These are phyloP conservation scores for Emmonsia crescens DNA, from an alignment of 2,329 filamentous ascomycete species.

Conservation along the genomic window DNA sequence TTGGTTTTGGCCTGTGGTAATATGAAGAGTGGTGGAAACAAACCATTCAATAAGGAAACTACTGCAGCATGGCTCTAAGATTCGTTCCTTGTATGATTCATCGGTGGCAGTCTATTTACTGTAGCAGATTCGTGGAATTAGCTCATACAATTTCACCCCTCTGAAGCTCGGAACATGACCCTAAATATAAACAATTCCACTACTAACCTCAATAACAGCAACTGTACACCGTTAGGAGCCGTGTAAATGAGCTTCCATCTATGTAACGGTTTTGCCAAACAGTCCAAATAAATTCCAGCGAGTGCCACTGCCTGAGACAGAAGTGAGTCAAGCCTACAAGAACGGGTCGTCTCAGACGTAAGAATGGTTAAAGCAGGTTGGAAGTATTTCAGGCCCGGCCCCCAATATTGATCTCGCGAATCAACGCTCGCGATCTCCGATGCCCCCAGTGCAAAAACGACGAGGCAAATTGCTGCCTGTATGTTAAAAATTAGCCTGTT, in stretches of 20 bases:
- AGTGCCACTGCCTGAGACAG: constrained; percentile 23
- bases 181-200: neutral
- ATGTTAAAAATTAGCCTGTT: constrained; percentile 15
- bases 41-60: constrained; percentile 24
- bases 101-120: constrained; percentile 12
- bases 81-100: constrained; percentile 11
- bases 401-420: constrained; percentile 11
- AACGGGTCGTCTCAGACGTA: constrained; percentile 20
- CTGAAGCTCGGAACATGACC: no score
- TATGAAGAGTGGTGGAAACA: neutral
- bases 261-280: constrained; percentile 24
- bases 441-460: constrained; percentile 22
- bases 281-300: constrained; percentile 26
- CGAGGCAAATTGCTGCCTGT: constrained; percentile 22
- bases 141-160: neutral
- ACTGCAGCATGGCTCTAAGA: constrained; percentile 23
- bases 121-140: neutral
- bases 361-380: constrained; percentile 22
- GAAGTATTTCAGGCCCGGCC: constrained; percentile 24
- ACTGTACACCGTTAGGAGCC: constrained; percentile 23
- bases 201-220: constrained; percentile 16
- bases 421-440: constrained; percentile 13
- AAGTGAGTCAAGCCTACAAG: constrained; percentile 19
- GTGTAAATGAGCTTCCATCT: constrained; percentile 26
- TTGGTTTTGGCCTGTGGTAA: neutral